Evolutionary conservation across 2,329 filamentous ascomycete species (phyloP).

Genomic region (Chaetomium strumarium): DNA sequence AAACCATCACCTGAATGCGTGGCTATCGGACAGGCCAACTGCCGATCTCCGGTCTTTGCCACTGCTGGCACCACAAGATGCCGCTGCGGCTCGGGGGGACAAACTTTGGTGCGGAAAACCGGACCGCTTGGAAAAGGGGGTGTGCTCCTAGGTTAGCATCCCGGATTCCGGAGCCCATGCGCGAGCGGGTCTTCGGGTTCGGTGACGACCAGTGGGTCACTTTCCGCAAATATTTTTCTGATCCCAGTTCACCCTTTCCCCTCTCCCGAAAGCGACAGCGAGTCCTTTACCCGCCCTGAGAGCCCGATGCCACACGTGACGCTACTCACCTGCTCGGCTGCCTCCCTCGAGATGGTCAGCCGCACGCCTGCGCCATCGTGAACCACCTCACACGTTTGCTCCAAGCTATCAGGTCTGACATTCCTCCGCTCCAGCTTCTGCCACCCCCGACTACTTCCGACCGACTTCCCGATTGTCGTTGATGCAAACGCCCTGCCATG

Average conservation of each 20-base stretch:
- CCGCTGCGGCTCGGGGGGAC: too few species aligned
- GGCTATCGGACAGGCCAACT: not conserved
- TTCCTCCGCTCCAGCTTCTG: slow-evolving; percentile 7
- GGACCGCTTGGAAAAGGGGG: not conserved
- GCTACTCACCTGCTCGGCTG: slow-evolving; percentile 1
- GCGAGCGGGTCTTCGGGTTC: too few species aligned
- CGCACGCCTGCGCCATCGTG: not conserved
- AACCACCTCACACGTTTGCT: not conserved
- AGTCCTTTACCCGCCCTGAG: not conserved
- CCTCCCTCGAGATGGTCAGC: slow-evolving; percentile 1
- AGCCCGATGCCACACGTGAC: not conserved
- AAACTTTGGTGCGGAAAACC: too few species aligned
- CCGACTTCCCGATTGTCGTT: slow-evolving; percentile 12
- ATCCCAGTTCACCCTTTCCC: too few species aligned
- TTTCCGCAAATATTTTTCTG: too few species aligned
- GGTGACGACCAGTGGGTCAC: too few species aligned
- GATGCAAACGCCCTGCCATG: slow-evolving; percentile 9
- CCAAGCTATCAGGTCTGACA: slow-evolving; percentile 3
- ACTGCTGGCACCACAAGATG: slow-evolving; percentile 1
- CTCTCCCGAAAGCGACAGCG: not conserved
- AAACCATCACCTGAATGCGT: too few species aligned
- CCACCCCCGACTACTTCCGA: slow-evolving; percentile 4
- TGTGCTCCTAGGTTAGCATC: too few species aligned
- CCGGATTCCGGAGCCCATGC: too few species aligned
- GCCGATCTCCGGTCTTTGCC: not conserved